Evolutionary conservation across 768 basidiomycete species (phyloP).

Genomic region (Phanerochaete sordida): DNA sequence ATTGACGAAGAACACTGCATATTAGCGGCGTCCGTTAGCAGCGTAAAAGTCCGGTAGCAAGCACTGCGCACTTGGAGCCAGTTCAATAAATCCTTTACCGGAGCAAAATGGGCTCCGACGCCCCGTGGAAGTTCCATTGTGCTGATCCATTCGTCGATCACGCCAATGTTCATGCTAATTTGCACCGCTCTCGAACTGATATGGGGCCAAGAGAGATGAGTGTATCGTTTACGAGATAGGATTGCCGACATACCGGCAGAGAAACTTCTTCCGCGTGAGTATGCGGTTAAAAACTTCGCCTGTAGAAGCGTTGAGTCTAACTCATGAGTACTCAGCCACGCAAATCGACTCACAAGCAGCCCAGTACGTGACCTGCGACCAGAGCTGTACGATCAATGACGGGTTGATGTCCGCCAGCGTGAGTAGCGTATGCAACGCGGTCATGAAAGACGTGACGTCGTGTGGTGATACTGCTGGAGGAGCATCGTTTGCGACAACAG

Average conservation of each 20-base stretch:
- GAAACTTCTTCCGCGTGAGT: constrained; percentile 87
- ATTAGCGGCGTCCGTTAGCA: no score
- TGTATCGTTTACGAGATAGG: background rate
- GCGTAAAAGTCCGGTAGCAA: no score
- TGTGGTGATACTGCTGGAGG: constrained; percentile 38
- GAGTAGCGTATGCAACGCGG: constrained; percentile 80
- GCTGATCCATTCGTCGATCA: constrained; percentile 90
- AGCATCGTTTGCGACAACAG: constrained; percentile 41
- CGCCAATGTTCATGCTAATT: constrained; percentile 81
- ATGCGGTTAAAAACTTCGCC: constrained; percentile 86
- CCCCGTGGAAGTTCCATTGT: constrained; percentile 76
- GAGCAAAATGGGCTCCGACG: constrained; percentile 76
- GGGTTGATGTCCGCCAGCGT: constrained; percentile 89
- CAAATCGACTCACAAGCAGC: constrained; percentile 71
- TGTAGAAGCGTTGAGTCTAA: constrained; percentile 21
- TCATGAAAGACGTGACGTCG: constrained; percentile 76
- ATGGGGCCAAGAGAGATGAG: background rate
- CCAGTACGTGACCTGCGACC: constrained; percentile 99
- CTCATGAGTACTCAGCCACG: background rate
- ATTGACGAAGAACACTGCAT: constrained; percentile 84
- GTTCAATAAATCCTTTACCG: constrained; percentile 76
- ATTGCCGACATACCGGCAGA: constrained; percentile 64
- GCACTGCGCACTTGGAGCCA: constrained; percentile 84
- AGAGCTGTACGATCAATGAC: constrained; percentile 80
- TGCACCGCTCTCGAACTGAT: constrained; percentile 80